A percentile compares a stretch with the other conserved stretches of the same genome.
phyloP scores from a whole-genome alignment of 2,329 filamentous ascomycete species.

The Ophiostoma ips region DNA sequence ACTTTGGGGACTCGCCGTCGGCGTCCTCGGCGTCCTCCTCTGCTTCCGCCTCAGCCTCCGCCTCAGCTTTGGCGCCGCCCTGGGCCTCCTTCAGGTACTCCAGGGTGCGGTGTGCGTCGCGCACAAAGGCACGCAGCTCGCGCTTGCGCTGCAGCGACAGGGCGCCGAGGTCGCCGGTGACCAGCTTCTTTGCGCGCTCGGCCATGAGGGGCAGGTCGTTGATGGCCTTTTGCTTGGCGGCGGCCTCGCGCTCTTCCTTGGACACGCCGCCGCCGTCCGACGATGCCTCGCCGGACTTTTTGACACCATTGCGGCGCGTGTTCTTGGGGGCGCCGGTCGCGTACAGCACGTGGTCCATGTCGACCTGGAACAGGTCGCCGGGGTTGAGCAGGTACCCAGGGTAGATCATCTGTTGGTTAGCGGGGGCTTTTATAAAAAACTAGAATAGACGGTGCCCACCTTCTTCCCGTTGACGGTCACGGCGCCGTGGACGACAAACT shows the following conservation, averaged over 20 bases:
- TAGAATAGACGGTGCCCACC: no score
- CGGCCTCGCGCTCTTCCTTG: constrained; percentile 19
- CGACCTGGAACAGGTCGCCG: constrained; percentile 95
- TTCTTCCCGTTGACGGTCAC: constrained; percentile 96
- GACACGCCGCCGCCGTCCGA: constrained; percentile 13
- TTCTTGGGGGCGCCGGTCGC: constrained; percentile 68
- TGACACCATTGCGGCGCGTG: constrained; percentile 16
- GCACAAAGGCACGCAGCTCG: constrained; percentile 58
- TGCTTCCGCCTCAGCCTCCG: constrained; percentile 21
- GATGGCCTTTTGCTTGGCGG: constrained; percentile 13
- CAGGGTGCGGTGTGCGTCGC: constrained; percentile 49
- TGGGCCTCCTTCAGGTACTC: neutral
- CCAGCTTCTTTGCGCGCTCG: constrained; percentile 24
- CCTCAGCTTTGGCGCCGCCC: neutral
- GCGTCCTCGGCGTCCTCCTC: constrained; percentile 17
- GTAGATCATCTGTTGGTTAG: constrained; percentile 58
- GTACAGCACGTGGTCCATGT: constrained; percentile 74
- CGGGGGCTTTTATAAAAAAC: neutral
- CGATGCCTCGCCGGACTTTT: constrained; percentile 12
- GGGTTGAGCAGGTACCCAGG: constrained; percentile 92
- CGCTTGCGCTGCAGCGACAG: constrained; percentile 62
- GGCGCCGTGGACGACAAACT: constrained; percentile 84
- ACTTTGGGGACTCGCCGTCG: neutral
- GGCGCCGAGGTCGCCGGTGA: constrained; percentile 16
- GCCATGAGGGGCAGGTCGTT: constrained; percentile 25